These are phyloP conservation scores for Trematosphaeria pertusa DNA, from an alignment of 2,329 filamentous ascomycete species.

Conservation along the genomic window DNA sequence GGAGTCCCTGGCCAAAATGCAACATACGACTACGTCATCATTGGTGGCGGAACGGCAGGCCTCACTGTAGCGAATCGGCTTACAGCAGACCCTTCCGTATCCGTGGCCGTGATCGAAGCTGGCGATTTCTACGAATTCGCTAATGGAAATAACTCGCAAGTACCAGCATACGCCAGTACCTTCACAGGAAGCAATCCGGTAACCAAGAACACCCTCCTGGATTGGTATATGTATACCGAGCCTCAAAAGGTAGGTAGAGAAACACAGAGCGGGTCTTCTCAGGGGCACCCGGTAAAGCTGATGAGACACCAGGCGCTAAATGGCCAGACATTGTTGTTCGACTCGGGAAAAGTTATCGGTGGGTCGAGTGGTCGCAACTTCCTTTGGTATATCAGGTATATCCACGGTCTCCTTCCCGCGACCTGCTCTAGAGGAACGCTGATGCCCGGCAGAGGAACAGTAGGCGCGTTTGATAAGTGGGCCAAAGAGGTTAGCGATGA, in stretches of 20 bases:
- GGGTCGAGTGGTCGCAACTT: neutral
- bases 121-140: slow-evolving; percentile 13
- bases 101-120: slow-evolving; percentile 9
- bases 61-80: slow-evolving; percentile 14
- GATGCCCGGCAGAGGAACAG: neutral
- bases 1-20: slow-evolving; percentile 19
- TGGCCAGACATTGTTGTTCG: neutral
- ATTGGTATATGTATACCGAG: no score
- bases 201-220: no score
- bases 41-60: slow-evolving; percentile 23
- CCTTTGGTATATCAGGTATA: neutral
- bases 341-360: neutral
- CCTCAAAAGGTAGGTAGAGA: no score
- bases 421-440: neutral
- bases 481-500: neutral
- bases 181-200: no score
- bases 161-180: slow-evolving; percentile 4
- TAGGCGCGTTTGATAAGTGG: neutral
- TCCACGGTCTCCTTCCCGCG: neutral
- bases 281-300: no score
- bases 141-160: neutral
- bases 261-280: no score
- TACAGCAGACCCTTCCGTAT: no score
- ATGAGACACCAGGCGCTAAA: neutral
- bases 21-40: slow-evolving; percentile 22